phyloP scores from a whole-genome alignment of 257 asterid genomes.

The Nicotiana noctiflora region DNA sequence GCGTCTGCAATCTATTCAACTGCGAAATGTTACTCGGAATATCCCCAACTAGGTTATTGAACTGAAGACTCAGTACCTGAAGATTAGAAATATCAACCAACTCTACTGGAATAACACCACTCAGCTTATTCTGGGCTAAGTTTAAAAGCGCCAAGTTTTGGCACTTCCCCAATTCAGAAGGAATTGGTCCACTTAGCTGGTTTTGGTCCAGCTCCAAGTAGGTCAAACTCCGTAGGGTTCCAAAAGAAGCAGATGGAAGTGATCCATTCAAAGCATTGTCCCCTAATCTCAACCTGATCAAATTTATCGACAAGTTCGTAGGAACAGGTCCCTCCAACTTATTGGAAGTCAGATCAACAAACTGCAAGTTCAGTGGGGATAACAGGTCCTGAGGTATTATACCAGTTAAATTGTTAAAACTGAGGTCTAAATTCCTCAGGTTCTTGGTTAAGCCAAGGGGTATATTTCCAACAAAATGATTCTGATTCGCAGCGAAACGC shows the following conservation, averaged over 20 bases:
- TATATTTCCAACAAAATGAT: conserved; percentile 39
- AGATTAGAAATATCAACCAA: conserved; percentile 44
- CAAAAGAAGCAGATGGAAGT: conserved; percentile 30
- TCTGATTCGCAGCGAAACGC: conserved; percentile 65
- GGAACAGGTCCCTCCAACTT: conserved; percentile 47
- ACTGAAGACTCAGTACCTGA: conserved; percentile 56
- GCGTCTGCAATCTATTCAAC: conserved; percentile 36
- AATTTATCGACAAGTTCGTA: conserved; percentile 21
- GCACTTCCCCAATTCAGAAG: conserved; percentile 47
- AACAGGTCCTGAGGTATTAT: conserved; percentile 44
- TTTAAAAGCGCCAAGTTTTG: conserved; percentile 43
- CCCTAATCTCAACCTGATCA: conserved; percentile 67
- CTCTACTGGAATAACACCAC: conserved; percentile 39
- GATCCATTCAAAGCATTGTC: conserved; percentile 43
- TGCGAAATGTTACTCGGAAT: conserved; percentile 40
- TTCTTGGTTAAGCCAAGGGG: conserved; percentile 44
- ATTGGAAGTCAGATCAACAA: conserved; percentile 54
- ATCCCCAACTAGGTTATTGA: conserved; percentile 40
- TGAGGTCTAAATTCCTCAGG: conserved; percentile 50
- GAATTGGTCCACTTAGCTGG: conserved; percentile 47
- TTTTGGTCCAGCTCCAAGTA: conserved; percentile 64
- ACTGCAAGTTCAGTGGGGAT: conserved; percentile 37
- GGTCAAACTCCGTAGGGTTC: conserved; percentile 26
- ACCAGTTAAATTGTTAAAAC: conserved; percentile 50
- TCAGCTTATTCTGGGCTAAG: conserved; percentile 48